These are phyloP conservation scores for Anaeromyces robustus DNA, from an alignment of 192 early-diverging fungal genomes.

Conservation along the genomic window DNA sequence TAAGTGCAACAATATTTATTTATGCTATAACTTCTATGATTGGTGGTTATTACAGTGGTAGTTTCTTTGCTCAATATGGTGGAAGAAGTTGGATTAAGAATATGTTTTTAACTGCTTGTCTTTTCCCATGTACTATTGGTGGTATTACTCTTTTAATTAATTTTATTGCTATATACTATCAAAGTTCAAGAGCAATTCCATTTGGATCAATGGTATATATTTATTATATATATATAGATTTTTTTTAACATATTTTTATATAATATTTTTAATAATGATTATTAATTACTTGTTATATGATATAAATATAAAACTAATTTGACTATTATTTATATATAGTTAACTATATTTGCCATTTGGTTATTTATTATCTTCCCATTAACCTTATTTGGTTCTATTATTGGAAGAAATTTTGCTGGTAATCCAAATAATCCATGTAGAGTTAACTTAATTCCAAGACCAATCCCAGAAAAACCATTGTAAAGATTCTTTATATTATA, in stretches of 20 bases:
- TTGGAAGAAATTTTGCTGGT: constrained; percentile 46
- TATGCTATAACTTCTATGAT: constrained; percentile 58
- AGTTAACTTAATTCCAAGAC: constrained; percentile 60
- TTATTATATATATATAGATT: too few species aligned
- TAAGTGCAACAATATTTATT: constrained; percentile 61
- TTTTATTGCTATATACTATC: neutral
- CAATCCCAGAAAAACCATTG: neutral
- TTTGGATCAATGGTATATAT: neutral
- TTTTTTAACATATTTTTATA: too few species aligned
- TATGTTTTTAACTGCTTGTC: constrained; percentile 43
- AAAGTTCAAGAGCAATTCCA: neutral
- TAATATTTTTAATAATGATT: too few species aligned
- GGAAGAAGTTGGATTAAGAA: constrained; percentile 46
- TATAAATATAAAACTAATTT: too few species aligned
- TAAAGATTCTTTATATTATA: neutral
- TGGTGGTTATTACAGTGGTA: constrained; percentile 47
- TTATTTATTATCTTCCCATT: constrained; percentile 68
- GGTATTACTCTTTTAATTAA: constrained; percentile 9
- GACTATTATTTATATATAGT: too few species aligned
- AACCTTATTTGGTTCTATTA: constrained; percentile 59
- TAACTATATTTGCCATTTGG: constrained; percentile 71
- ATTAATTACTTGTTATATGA: too few species aligned
- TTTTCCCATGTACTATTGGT: constrained; percentile 50
- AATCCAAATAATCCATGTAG: constrained; percentile 57
- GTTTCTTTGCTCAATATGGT: constrained; percentile 51